A percentile compares a stretch with the other conserved stretches of the same genome.
Evolutionary conservation across 257 asterid genomes (phyloP).

Genomic region (Scutellaria baicalensis): DNA sequence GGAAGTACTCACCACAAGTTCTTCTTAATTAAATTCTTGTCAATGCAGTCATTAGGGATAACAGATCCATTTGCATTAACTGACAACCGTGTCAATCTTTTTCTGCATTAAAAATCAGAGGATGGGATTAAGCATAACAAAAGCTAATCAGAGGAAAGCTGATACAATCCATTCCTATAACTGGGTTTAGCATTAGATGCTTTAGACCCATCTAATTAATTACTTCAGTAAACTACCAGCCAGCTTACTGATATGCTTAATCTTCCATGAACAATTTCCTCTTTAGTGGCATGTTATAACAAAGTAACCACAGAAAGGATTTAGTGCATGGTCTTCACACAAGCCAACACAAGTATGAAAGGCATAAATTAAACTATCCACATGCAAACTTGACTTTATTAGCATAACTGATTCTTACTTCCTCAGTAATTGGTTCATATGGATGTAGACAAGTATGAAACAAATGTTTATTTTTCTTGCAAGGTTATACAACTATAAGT

Average conservation of each 20-base stretch:
- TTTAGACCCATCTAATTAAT: neutral
- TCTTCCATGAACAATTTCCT: neutral
- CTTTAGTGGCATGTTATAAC: neutral
- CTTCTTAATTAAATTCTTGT: conserved; percentile 71
- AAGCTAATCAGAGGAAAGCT: neutral
- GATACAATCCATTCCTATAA: neutral
- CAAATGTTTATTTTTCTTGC: neutral
- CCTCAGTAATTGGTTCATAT: neutral
- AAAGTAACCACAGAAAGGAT: neutral
- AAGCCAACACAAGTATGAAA: neutral
- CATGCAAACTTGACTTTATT: neutral
- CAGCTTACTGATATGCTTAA: neutral
- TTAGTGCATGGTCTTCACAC: neutral
- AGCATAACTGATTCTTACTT: neutral
- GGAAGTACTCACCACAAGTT: conserved; percentile 54
- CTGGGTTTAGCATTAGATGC: neutral
- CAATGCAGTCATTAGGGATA: conserved; percentile 65
- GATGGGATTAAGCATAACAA: conserved; percentile 1
- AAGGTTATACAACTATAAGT: conserved; percentile 1
- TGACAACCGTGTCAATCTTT: conserved; percentile 70
- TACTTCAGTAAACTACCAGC: neutral
- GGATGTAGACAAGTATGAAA: neutral
- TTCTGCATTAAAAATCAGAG: conserved; percentile 38
- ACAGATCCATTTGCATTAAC: conserved; percentile 85
- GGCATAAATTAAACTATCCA: neutral